These are phyloP conservation scores for Candida palmyrensis DNA, from an alignment of 805 yeast species.

Conservation along the genomic window DNA sequence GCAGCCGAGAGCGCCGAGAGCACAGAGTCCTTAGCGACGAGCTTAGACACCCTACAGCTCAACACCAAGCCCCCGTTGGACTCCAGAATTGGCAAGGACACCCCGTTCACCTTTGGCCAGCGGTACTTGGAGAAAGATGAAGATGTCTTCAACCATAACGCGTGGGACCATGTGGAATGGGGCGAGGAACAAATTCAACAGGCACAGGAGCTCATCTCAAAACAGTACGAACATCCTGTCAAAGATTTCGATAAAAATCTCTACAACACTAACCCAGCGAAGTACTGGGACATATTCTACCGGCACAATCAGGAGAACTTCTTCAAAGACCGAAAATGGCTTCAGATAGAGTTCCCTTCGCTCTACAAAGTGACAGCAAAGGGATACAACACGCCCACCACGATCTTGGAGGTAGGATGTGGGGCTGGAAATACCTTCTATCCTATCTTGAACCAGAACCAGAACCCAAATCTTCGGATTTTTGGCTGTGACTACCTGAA, in stretches of 20 bases:
- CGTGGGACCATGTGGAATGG: slow-evolving; percentile 98
- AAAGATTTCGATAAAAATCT: slow-evolving; percentile 74
- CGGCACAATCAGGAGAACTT: slow-evolving; percentile 87
- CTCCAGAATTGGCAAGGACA: slow-evolving; percentile 72
- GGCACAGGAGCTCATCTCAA: slow-evolving; percentile 68
- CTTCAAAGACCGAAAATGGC: slow-evolving; percentile 95
- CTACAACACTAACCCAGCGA: slow-evolving; percentile 82
- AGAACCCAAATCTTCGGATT: slow-evolving; percentile 69
- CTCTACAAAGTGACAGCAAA: slow-evolving; percentile 69
- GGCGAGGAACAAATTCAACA: slow-evolving; percentile 79
- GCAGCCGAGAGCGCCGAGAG: too few relatives aligned
- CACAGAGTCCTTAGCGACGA: too few relatives aligned
- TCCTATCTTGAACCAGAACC: slow-evolving; percentile 79
- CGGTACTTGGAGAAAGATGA: slow-evolving; percentile 64
- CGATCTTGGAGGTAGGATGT: slow-evolving; percentile 90
- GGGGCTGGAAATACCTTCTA: slow-evolving; percentile 98
- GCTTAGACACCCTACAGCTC: too few relatives aligned
- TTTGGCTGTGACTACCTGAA: slow-evolving; percentile 88
- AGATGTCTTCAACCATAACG: slow-evolving; percentile 89
- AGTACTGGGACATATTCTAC: slow-evolving; percentile 93
- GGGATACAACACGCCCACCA: slow-evolving; percentile 61
- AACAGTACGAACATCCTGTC: slow-evolving; percentile 83
- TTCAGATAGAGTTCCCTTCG: slow-evolving; percentile 87
- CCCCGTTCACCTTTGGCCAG: slow-evolving; percentile 91
- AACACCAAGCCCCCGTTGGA: slow-evolving; percentile 45